Evolutionary conservation across 2,329 filamentous ascomycete species (phyloP), one percentile per base, ranked within the genome.

Genomic region (Chaetomiaceae sp.): DNA sequence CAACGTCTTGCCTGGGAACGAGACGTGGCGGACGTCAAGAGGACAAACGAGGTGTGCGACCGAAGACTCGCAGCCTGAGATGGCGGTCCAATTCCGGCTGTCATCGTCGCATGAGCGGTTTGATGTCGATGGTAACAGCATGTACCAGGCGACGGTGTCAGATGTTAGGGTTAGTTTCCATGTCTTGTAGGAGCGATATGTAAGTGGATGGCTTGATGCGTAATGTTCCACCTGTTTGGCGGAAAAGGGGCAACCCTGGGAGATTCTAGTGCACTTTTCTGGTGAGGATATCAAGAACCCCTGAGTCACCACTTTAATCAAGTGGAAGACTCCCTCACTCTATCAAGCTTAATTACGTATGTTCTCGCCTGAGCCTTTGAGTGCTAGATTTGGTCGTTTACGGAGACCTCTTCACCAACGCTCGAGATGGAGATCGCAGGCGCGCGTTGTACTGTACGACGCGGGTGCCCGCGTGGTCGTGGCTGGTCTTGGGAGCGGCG

Each of bases 181-280:
- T 52, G 49, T 47, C 2, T 25, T 27, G 20, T 52, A 43, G 49
- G 42, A 25, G 37, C 8, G n/a, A 14, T 53, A 38, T 31, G 44
- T 5, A 7, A 29, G n/a, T 36, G 22, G 40, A 50, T 29, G 9
- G 15, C 6, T 29, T 15, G 19, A 15, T n/a, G n/a, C n/a, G n/a
- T n/a, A n/a, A n/a, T n/a, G n/a, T n/a, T n/a, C n/a, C n/a, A n/a
- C n/a, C n/a, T n/a, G n/a, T n/a, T n/a, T n/a, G n/a, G n/a, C n/a
- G n/a, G n/a, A n/a, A n/a, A n/a, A n/a, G n/a, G n/a, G n/a, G n/a
- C n/a, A n/a, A n/a, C n/a, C n/a, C n/a, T n/a, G n/a, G n/a, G n/a
- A n/a, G n/a, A n/a, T n/a, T n/a, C n/a, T n/a, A n/a, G n/a, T n/a
- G n/a, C n/a, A n/a, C n/a, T n/a, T n/a, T n/a, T n/a, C n/a, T n/a